Percentiles rank a stretch among this genome's conserved stretches.
Conservation (phyloP, 169 alveolate genomes). For the Perkinsus chesapeaki region DNA sequence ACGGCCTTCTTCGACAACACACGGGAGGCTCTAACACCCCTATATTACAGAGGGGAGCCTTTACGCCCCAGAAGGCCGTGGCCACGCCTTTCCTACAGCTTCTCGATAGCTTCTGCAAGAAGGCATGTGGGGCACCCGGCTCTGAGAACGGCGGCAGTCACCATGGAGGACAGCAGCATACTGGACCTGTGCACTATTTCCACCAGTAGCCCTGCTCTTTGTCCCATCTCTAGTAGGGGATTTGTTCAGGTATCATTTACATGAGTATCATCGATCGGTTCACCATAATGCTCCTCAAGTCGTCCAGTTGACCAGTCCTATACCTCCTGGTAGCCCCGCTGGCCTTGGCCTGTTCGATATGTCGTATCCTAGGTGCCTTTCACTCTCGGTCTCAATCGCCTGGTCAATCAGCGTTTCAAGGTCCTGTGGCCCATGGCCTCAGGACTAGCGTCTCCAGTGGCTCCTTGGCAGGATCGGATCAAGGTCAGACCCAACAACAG, state of each 20-base stretch:
- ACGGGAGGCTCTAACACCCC: not conserved
- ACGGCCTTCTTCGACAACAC: not conserved
- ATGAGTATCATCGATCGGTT: not conserved
- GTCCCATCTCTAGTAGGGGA: not conserved
- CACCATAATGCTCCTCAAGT: not conserved
- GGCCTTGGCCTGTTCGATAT: not conserved
- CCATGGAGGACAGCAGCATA: not conserved
- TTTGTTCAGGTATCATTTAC: not conserved
- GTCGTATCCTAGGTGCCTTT: not conserved
- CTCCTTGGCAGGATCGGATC: not conserved
- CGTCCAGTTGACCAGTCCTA: not conserved
- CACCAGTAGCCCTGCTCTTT: not conserved
- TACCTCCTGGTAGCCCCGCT: not conserved
- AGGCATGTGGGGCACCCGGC: not conserved
- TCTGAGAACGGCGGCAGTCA: not conserved
- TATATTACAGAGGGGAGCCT: not conserved
- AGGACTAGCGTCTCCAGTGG: not conserved
- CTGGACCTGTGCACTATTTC: not conserved
- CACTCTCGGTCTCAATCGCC: not conserved
- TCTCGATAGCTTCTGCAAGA: not conserved
- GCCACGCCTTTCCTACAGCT: not conserved
- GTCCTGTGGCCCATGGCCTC: not conserved
- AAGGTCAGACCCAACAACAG: not conserved
- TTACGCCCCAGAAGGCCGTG: not conserved
- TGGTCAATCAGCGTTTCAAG: not conserved